These are phyloP conservation scores for Vitis hybrid DNA, from an alignment of 177 flowering plant species.

Conservation along the genomic window DNA sequence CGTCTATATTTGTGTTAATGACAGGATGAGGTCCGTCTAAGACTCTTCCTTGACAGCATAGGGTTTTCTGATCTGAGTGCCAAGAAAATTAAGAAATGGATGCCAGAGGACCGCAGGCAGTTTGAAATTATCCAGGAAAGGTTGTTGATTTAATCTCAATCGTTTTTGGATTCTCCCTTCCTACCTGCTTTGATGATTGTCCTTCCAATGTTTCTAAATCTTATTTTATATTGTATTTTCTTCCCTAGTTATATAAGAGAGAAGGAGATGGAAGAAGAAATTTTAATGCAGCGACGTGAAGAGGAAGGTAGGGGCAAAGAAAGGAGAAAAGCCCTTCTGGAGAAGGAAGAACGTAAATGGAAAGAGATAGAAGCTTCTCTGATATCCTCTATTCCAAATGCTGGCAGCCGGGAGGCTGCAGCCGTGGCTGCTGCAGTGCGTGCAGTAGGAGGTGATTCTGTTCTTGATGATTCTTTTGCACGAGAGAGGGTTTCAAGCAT, in stretches of 20 bases:
- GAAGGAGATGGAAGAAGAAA: slow-evolving; percentile 99
- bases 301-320: slow-evolving; percentile 99
- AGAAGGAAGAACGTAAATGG: slow-evolving; percentile 99
- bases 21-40: slow-evolving; percentile 95
- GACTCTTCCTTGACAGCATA: slow-evolving; percentile 96
- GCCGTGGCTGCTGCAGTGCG: slow-evolving; percentile 99
- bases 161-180: not conserved
- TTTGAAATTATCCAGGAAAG: slow-evolving; percentile 99
- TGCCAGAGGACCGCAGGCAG: slow-evolving; percentile 97
- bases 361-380: slow-evolving; percentile 99
- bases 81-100: slow-evolving; percentile 95
- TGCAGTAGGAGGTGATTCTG: slow-evolving; percentile 98
- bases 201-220: slow-evolving; percentile 5
- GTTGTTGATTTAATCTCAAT: slow-evolving; percentile 40
- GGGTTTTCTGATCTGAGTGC: slow-evolving; percentile 98
- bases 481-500: slow-evolving; percentile 91
- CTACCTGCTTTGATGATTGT: not conserved
- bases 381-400: slow-evolving; percentile 93
- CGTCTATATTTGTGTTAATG: slow-evolving; percentile 7
- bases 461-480: slow-evolving; percentile 92
- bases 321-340: slow-evolving; percentile 95
- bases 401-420: slow-evolving; percentile 92
- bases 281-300: slow-evolving; percentile 94
- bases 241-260: slow-evolving; percentile 80
- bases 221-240: slow-evolving; percentile 14